Base-by-base conservation (phyloP, 371 early-diverging fungal species). In the Mortierella sp. region DNA sequence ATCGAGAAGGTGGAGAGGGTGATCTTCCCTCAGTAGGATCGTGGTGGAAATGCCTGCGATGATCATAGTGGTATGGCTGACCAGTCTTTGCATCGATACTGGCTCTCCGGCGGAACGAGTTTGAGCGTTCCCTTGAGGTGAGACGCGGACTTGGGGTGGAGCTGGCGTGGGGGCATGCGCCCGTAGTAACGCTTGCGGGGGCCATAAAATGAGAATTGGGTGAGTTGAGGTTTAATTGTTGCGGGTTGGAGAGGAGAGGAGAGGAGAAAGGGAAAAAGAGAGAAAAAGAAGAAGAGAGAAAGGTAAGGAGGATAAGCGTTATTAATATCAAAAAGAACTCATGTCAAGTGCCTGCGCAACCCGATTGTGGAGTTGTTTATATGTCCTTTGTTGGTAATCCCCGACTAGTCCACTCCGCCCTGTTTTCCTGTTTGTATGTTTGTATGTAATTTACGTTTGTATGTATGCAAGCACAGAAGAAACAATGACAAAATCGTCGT, bases 11-110 rank as follows among this genome's bases (percentile, higher is more conserved):
- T 28, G 79, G 79, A 5, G 79, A 73, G 10, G 79, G 79, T 4
- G 73, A 69, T n/a, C 79, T 60, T 9, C 79, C 79, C 0, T 58
- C n/a, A 4, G 79, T 67, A 10, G 74, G 74, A 63, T 74, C 80
- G 40, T 79, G 67, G 32, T 74, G 74, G 11, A 70, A 58, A 45
- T 67, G 67, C n/a, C 74, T 50, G 19, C 80, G 53, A 58, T 79
- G 80, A 48, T 79, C 62, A 28, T 79, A 79, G 50, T 74, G 80
- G 28, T 70, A 59, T 10, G 74, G 80, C 16, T 74, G 74, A 19
- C 80, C 74, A 22, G 80, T 70, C 47, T 41, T 48, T 3, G 21
- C 28, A 52, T 74, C 75, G 63, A 74, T 75, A 50, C 72, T 80
- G 19, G 68, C 72, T 41, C 67, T 80, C 50, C 74, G 80, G 2